Base-by-base conservation (phyloP, 108 stramenopile species). In the Pseudonitzschia multiseries region DNA sequence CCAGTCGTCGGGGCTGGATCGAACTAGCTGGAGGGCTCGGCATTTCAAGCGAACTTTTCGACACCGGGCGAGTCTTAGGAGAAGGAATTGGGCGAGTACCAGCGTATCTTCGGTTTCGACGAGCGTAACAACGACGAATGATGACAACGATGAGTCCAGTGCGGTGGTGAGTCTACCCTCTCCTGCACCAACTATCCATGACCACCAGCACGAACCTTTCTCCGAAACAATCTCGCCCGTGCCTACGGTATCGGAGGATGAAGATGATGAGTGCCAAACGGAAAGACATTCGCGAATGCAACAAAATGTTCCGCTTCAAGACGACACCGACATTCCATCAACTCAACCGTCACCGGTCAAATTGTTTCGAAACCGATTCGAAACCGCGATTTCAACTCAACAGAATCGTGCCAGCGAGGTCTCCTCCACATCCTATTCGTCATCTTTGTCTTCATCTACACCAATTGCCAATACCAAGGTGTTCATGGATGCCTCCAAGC, bases 11-110 rank as follows among this genome's bases (percentile, higher is more conserved):
- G 54, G 2, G 2, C 54, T 10, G 24, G 26, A 56, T 20, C 9
- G 20, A 56, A 20, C 17, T 10, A 56, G 22, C 54, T 62, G 61
- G 61, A 62, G 61, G 36, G 9, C 61, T 14, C 29, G 32, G 32
- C 32, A 62, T 17, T 62, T 62, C 61, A 33, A 40, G 36, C 26
- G 61, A 33, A 62, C 61, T 14, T 62, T 62, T 42, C 61, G 61
- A 2, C 61, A 62, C 36, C 4, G 32, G 36, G 59, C 59, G 28
- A 20, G n/a, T 17, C 8, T 18, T 4, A 48, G 46, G 20, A 21
- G 24, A 21, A 9, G 54, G 24, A 56, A 56, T 10, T 56, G 54
- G 54, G 2, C 13, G 24, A 26, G 10, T 4, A 21, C 22, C 17
- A 56, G 9, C 24, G 26, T 24, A 22, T 2, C 54, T 13, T 9